A percentile compares a stretch with the other conserved stretches of the same genome.
Conservation (phyloP, 2,329 filamentous ascomycete genomes). For the Pezicula carpinea region DNA sequence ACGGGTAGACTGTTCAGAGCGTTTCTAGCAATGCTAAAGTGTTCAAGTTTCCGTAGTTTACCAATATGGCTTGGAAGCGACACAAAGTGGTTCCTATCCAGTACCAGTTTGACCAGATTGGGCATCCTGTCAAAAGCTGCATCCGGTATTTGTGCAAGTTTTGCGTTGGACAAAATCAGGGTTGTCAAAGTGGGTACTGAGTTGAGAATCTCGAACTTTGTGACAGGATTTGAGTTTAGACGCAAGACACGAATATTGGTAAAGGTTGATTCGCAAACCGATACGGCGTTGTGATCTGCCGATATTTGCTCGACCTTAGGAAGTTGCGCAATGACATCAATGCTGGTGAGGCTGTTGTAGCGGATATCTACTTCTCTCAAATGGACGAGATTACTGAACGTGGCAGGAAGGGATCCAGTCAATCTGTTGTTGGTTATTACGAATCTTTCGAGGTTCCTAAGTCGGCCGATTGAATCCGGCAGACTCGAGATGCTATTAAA, state of each 20-base stretch:
- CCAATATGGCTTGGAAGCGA: constrained; percentile 83
- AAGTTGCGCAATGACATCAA: constrained; percentile 79
- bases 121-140: constrained; percentile 82
- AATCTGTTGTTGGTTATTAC: constrained; percentile 96
- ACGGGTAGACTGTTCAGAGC: constrained; percentile 76
- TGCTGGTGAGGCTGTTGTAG: constrained; percentile 84
- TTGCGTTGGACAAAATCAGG: constrained; percentile 85
- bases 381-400: constrained; percentile 68
- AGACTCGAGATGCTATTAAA: constrained; percentile 86
- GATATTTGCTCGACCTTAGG: constrained; percentile 84
- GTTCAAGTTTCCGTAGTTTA: constrained; percentile 74
- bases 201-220: constrained; percentile 78
- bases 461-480: constrained; percentile 71
- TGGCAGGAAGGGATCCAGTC: constrained; percentile 65
- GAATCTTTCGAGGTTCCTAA: constrained; percentile 78
- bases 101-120: constrained; percentile 78
- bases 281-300: constrained; percentile 89
- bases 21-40: constrained; percentile 93
- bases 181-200: constrained; percentile 77
- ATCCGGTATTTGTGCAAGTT: constrained; percentile 82
- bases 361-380: constrained; percentile 91
- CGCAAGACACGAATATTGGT: constrained; percentile 77
- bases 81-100: constrained; percentile 95
- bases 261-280: constrained; percentile 86
- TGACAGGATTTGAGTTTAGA: constrained; percentile 92